phyloP scores from a whole-genome alignment of 179 eudicot genomes.

The Drosera spatulata region DNA sequence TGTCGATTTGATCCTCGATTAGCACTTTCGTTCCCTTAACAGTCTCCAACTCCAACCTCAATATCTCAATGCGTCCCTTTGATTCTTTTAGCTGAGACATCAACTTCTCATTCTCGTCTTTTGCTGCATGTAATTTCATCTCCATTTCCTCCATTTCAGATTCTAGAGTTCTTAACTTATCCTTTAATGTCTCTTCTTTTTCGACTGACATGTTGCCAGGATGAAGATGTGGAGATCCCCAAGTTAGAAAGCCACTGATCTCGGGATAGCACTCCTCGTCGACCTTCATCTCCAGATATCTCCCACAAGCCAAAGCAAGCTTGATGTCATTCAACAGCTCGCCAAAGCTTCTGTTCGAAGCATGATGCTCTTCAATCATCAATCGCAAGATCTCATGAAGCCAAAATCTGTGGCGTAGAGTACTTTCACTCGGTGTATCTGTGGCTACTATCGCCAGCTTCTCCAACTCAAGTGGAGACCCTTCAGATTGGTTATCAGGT shows the following conservation, averaged over 20 bases:
- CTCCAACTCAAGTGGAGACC: constrained; percentile 36
- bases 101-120: constrained; percentile 21
- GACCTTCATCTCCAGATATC: constrained; percentile 6
- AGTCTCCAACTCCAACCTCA: constrained; percentile 29
- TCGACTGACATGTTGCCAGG: constrained; percentile 7
- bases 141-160: constrained; percentile 19
- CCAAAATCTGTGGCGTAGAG: constrained; percentile 32
- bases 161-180: constrained; percentile 13
- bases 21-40: constrained; percentile 36
- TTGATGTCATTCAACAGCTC: constrained; percentile 57
- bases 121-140: constrained; percentile 20
- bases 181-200: constrained; percentile 10
- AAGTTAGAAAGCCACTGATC: constrained; percentile 45
- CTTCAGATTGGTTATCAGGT: constrained; percentile 6
- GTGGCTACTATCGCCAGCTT: constrained; percentile 40
- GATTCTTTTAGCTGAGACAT: constrained; percentile 29
- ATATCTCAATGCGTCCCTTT: constrained; percentile 20
- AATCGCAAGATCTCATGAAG: constrained; percentile 36
- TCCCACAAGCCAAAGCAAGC: constrained; percentile 19
- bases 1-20: constrained; percentile 58
- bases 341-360: constrained; percentile 39
- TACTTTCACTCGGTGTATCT: constrained; percentile 8
- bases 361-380: constrained; percentile 48
- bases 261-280: constrained; percentile 9
- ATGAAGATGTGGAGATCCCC: constrained; percentile 29